Base-by-base conservation (phyloP, 352 stramenopile species). In the Pythium aphanidermatum region DNA sequence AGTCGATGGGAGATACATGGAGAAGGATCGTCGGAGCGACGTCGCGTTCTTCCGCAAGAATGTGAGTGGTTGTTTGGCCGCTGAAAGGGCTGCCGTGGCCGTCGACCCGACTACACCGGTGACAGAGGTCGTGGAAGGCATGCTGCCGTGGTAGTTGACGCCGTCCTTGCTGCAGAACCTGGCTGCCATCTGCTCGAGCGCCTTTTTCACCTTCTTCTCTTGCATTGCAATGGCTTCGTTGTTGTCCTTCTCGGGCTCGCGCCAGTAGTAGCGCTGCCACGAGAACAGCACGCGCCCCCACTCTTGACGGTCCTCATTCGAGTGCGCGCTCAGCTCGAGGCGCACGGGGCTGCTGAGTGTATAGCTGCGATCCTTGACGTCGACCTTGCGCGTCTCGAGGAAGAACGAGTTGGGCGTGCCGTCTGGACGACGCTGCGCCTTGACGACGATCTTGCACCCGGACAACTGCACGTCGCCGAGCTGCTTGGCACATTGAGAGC, bases 181-280 rank as follows among this genome's bases (percentile, higher is more conserved):
- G 13, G 26, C 28, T 11, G 55, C 50, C 29, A 79, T 38, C 49
- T 74, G 52, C 42, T 89, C 70, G 2, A 89, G 62, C 38, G 73
- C 65, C 37, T 44, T 28, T 13, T 65, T 66, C 13, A 63, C 55
- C 23, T 64, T 42, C 0, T 49, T 20, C 9, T 32, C 31, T 34
- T 38, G 31, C 16, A 19, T 17, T 3, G 20, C 34, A 12, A 47
- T 38, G 13, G 13, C 21, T 4, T 66, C 50, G 9, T 42, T 59
- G 31, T 31, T 38, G 25, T 21, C 47, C n/a, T n/a, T n/a, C n/a
- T n/a, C n/a, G 14, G 79, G 79, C 31, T 91, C 79, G 40, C 79
- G 76, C 79, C 79, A 93, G 60, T 90, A 93, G 56, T 86, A 89
- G 33, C 81, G 78, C 51, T 93, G 81, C 81, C 81, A 93, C 7